Percentiles rank a stretch among this genome's conserved stretches.
phyloP scores from a whole-genome alignment of 768 basidiomycete genomes.

The Pisolithus sp. region DNA sequence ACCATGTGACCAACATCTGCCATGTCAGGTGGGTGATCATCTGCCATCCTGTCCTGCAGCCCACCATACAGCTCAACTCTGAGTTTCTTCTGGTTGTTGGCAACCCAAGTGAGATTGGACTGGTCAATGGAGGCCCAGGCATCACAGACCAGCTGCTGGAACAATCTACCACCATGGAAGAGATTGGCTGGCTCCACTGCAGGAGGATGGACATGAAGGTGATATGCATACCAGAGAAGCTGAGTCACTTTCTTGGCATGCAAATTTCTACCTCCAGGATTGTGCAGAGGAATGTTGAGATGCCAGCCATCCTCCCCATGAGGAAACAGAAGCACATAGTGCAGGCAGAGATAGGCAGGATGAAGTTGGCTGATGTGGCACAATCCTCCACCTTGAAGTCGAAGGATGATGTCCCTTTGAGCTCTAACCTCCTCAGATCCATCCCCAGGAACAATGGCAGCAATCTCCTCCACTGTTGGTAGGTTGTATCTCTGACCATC shows the following conservation, averaged over 20 bases:
- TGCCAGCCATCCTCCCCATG: conserved; percentile 32
- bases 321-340: conserved; percentile 40
- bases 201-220: neutral
- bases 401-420: conserved; percentile 29
- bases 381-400: conserved; percentile 18
- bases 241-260: neutral
- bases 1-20: conserved; percentile 8
- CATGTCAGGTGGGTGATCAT: conserved; percentile 6
- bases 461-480: conserved; percentile 36
- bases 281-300: conserved; percentile 5
- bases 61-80: conserved; percentile 32
- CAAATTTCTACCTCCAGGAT: neutral
- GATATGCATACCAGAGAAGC: neutral
- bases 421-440: conserved; percentile 5
- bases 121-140: conserved; percentile 41
- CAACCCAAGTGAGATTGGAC: conserved; percentile 27
- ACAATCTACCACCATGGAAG: conserved; percentile 32
- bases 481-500: conserved; percentile 35
- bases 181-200: conserved; percentile 20
- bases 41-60: conserved; percentile 23
- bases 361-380: conserved; percentile 27
- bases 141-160: conserved; percentile 39
- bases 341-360: conserved; percentile 30
- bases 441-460: conserved; percentile 32
- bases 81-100: conserved; percentile 28